phyloP scores from a whole-genome alignment of 495 filamentous ascomycete species.

The Penicillium cataractarum region DNA sequence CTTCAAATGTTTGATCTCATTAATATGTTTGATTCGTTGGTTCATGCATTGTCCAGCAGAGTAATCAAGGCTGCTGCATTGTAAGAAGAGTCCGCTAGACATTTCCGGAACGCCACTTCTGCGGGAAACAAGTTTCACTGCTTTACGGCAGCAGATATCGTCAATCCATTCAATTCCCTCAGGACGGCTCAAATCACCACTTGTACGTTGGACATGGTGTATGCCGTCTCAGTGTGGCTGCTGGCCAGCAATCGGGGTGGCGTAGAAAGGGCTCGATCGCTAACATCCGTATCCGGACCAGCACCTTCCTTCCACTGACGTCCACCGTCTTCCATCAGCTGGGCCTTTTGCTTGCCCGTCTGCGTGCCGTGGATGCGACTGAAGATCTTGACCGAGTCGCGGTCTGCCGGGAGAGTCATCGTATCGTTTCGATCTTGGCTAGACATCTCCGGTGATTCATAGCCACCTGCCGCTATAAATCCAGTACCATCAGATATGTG shows the following conservation, averaged over 20 bases:
- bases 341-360: constrained; percentile 43
- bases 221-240: constrained; percentile 14
- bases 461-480: constrained; percentile 10
- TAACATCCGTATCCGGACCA: constrained; percentile 52
- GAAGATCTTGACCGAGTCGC: constrained; percentile 39
- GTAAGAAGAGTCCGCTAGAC: neutral
- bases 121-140: neutral
- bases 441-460: neutral
- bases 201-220: neutral
- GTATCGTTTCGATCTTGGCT: constrained; percentile 13
- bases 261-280: constrained; percentile 26
- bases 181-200: neutral
- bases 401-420: constrained; percentile 42
- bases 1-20: neutral
- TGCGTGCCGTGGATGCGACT: constrained; percentile 43
- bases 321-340: constrained; percentile 40
- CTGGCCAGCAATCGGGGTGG: constrained; percentile 34
- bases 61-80: neutral
- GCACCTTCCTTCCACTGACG: constrained; percentile 49
- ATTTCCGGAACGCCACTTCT: neutral
- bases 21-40: neutral
- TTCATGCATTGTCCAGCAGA: neutral
- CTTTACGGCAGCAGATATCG: neutral
- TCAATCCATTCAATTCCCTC: neutral
- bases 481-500: constrained; percentile 20